A percentile compares a stretch with the other conserved stretches of the same genome.
Evolutionary conservation across 2,329 filamentous ascomycete species (phyloP).

Genomic region (Monosporascus sp.): DNA sequence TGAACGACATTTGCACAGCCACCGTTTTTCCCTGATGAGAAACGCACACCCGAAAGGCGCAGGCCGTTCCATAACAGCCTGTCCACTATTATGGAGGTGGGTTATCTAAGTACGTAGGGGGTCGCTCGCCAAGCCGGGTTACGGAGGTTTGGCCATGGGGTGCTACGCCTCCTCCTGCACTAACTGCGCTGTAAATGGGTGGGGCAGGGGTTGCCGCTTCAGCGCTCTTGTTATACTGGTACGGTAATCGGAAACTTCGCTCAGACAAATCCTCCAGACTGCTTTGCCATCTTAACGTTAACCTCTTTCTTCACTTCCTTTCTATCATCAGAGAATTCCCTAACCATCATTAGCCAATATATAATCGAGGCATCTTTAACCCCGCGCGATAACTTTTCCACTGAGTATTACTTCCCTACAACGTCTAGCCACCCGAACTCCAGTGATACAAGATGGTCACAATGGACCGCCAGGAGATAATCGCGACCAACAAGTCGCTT

Average conservation of each 20-base stretch:
- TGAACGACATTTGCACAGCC: no score
- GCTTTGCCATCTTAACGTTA: not conserved
- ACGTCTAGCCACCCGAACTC: not conserved
- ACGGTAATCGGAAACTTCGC: not conserved
- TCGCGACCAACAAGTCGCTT: conserved; percentile 76
- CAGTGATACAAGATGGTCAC: conserved; percentile 35
- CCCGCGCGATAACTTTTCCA: not conserved
- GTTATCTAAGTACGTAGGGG: no score
- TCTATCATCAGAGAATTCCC: not conserved
- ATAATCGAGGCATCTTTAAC: not conserved
- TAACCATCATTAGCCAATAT: no score
- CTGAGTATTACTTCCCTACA: not conserved
- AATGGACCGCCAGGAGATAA: conserved; percentile 52
- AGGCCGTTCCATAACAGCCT: no score
- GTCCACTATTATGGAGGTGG: no score
- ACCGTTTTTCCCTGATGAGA: no score
- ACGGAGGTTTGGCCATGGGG: no score
- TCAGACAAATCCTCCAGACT: not conserved
- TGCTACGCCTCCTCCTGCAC: not conserved
- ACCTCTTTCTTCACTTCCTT: not conserved
- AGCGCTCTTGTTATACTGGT: not conserved
- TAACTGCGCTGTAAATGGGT: not conserved
- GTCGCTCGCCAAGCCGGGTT: not conserved
- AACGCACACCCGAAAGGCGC: no score
- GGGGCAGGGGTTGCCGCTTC: not conserved